Conservation (phyloP, 192 early-diverging fungal genomes). For the Glomus cerebriforme region DNA sequence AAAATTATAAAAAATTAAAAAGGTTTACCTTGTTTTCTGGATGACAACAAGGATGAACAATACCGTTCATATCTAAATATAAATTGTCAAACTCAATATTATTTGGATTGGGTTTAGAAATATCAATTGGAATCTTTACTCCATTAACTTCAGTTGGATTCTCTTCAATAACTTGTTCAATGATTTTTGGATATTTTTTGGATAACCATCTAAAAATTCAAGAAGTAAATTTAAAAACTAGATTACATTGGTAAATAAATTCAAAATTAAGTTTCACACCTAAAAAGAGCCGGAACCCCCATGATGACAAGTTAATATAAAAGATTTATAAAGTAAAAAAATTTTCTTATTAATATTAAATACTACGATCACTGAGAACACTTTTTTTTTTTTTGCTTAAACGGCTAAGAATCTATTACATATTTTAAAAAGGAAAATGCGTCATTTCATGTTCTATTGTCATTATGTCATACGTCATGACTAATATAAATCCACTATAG, state of each 20-base stretch:
- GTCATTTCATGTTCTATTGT: too few relatives aligned
- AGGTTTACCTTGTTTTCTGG: slow-evolving; percentile 66
- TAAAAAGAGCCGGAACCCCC: slow-evolving; percentile 82
- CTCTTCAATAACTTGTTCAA: slow-evolving; percentile 74
- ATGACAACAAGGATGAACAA: slow-evolving; percentile 86
- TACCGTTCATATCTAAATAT: slow-evolving; percentile 99
- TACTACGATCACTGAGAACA: too few relatives aligned
- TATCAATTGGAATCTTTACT: slow-evolving; percentile 79
- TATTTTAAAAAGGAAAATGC: too few relatives aligned
- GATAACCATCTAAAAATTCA: slow-evolving; percentile 62
- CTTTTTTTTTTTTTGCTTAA: too few relatives aligned
- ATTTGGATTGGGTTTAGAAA: slow-evolving; percentile 88
- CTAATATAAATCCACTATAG: too few relatives aligned
- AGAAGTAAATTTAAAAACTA: neutral
- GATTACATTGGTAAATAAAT: neutral
- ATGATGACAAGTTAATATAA: slow-evolving; percentile 47
- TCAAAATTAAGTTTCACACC: slow-evolving; percentile 39
- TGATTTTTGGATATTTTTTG: slow-evolving; percentile 75
- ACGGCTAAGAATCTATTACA: too few relatives aligned
- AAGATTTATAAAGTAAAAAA: too few relatives aligned
- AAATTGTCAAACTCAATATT: slow-evolving; percentile 92
- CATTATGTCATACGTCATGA: too few relatives aligned
- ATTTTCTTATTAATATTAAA: too few relatives aligned
- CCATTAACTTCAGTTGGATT: slow-evolving; percentile 70
- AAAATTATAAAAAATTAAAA: neutral